Evolutionary conservation across 108 stramenopile species (phyloP).

Genomic region (Nannochloropsis gaditana): DNA sequence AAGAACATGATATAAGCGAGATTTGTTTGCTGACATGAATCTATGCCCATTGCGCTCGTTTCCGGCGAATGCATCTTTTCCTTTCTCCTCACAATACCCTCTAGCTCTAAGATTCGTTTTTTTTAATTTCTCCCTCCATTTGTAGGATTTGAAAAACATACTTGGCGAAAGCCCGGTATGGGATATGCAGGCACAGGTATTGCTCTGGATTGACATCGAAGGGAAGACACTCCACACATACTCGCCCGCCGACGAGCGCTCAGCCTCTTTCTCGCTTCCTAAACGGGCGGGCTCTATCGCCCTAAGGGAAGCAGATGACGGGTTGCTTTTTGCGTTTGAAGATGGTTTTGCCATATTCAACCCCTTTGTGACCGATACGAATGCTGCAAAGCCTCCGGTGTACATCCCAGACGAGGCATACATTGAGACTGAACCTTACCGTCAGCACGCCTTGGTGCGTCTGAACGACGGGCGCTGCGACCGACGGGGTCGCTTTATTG

Average conservation of each 20-base stretch:
- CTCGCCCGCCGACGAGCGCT: not conserved
- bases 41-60: too few relatives aligned
- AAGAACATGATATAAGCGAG: too few relatives aligned
- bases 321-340: not conserved
- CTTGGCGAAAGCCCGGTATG: not conserved
- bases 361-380: not conserved
- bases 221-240: not conserved
- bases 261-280: not conserved
- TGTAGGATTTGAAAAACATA: not conserved
- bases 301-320: not conserved
- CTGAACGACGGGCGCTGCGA: not conserved
- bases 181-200: not conserved
- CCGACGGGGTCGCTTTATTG: not conserved
- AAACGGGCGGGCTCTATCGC: not conserved
- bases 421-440: not conserved
- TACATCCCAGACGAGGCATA: not conserved
- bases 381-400: not conserved
- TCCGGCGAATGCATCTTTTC: not conserved
- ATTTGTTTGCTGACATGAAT: too few relatives aligned
- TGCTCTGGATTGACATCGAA: not conserved
- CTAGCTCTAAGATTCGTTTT: not conserved
- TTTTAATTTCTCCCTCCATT: not conserved
- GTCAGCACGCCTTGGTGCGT: not conserved
- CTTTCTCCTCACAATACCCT: not conserved
- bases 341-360: not conserved